These are phyloP conservation scores for Nitzschia inconspicua DNA, from an alignment of 108 stramenopile species.

Conservation along the genomic window DNA sequence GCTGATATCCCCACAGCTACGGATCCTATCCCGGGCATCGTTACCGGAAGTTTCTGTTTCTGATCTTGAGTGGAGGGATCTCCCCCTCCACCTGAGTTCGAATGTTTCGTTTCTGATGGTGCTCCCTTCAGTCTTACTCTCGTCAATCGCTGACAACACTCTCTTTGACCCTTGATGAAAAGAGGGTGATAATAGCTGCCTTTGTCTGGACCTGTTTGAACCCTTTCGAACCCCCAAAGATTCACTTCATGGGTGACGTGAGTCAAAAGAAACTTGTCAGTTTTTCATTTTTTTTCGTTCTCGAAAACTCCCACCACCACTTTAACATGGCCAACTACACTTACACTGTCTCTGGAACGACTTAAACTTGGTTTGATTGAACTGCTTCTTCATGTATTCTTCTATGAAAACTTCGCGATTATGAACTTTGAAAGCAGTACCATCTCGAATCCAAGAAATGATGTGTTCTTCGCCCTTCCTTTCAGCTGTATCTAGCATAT, in stretches of 20 bases:
- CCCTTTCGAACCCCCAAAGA: constrained; percentile 51
- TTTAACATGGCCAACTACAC: too few species aligned
- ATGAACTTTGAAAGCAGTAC: constrained; percentile 29
- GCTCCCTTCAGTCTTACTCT: not conserved
- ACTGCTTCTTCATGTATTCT: constrained; percentile 14
- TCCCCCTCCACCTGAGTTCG: too few species aligned
- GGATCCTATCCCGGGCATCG: not conserved
- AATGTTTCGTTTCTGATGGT: too few species aligned
- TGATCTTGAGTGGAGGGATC: not conserved
- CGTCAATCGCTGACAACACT: constrained; percentile 5
- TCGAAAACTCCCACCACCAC: too few species aligned
- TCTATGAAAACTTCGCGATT: constrained; percentile 15
- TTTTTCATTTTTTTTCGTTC: too few species aligned
- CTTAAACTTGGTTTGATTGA: constrained; percentile 33
- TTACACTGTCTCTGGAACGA: constrained; percentile 20
- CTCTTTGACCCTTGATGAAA: constrained; percentile 24
- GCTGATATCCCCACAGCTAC: not conserved
- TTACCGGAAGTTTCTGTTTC: not conserved
- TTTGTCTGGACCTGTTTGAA: constrained; percentile 42
- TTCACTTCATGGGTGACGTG: constrained; percentile 48
- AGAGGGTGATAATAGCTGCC: constrained; percentile 56
- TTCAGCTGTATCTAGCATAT: constrained; percentile 9
- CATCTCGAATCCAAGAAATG: constrained; percentile 22
- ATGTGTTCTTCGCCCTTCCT: constrained; percentile 10
- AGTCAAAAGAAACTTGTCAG: constrained; percentile 35